Base-by-base conservation (phyloP, 1,284 basidiomycete species). In the Thelephora terrestris region DNA sequence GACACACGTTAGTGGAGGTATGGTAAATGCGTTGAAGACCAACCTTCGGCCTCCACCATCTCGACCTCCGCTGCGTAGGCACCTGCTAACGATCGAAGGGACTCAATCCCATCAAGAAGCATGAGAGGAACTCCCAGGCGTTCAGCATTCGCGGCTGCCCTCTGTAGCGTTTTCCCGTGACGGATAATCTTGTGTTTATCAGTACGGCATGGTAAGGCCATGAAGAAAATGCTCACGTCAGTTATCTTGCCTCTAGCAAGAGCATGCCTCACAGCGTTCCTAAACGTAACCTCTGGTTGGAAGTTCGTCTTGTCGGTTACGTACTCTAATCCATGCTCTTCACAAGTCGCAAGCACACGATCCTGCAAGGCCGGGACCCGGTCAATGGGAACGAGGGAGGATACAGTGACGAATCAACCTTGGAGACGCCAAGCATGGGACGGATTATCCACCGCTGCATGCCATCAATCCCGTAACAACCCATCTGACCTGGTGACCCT, bases 261-360 rank as follows among this genome's bases (percentile, higher is more conserved):
- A 45, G 67, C 60, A 48, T 75, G 65, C 16, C 86, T 79, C 21
- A 90, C 69, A 10, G 75, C 73, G 62, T 90, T 90, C 10, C 87
- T 73, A 36, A 79, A 59, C 0, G 86, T 86, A 20, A 84, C 50
- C 7, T 71, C 69, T 2, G 86, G 83, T 54, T 87, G 79, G 49
- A 80, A 78, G 59, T 90, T 90, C 7, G 84, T 83, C 2, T 65
- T 62, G 57, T 90, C 86, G 20, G 67, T 65, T 35, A 81, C 70
- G 60, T 81, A 90, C 47, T 73, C 65, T 16, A 89, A 60, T 1
- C 63, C 58, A 52, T 85, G 66, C 7, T 65, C 74, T 46, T 79
- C 71, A 53, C 86, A 89, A 0, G 86, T 90, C 6, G 81, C 81
- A 2, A 89, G 63, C 23, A 89, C 74, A 51, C 85, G 77, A 47